Evolutionary conservation across 352 stramenopile species (phyloP).

Genomic region (Pythium angustatum): DNA sequence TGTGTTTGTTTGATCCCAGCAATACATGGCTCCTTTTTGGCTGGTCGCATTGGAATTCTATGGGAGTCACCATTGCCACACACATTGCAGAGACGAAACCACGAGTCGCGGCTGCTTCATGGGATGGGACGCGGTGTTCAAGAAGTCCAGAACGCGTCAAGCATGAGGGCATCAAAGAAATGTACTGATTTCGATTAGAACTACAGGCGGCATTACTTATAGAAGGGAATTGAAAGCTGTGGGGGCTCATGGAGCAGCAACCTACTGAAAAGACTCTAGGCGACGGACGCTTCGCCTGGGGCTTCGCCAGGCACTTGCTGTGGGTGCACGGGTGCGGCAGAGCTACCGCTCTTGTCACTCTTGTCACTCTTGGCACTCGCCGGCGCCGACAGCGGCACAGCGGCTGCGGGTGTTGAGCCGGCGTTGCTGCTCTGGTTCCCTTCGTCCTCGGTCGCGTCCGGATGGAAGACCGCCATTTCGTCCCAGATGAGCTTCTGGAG

Average conservation of each 20-base stretch:
- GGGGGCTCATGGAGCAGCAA: not conserved
- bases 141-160: constrained; percentile 9
- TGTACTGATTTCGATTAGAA: constrained; percentile 25
- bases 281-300: constrained; percentile 23
- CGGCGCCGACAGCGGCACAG: constrained; percentile 10
- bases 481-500: constrained; percentile 86
- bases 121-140: not conserved
- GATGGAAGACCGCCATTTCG: constrained; percentile 82
- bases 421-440: constrained; percentile 19
- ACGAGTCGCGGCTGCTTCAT: constrained; percentile 4
- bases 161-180: not conserved
- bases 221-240: constrained; percentile 11
- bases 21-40: too few relatives aligned
- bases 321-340: constrained; percentile 21
- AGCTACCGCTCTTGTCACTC: constrained; percentile 17
- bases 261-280: constrained; percentile 4
- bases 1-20: too few relatives aligned
- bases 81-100: constrained; percentile 4
- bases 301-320: constrained; percentile 30
- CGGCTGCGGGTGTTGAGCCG: constrained; percentile 12
- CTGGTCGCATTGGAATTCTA: not conserved
- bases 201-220: constrained; percentile 15
- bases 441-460: constrained; percentile 46
- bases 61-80: not conserved
- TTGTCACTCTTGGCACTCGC: constrained; percentile 25